phyloP scores from a whole-genome alignment of 2,329 filamentous ascomycete species.

The Cyphellophora attinorum region DNA sequence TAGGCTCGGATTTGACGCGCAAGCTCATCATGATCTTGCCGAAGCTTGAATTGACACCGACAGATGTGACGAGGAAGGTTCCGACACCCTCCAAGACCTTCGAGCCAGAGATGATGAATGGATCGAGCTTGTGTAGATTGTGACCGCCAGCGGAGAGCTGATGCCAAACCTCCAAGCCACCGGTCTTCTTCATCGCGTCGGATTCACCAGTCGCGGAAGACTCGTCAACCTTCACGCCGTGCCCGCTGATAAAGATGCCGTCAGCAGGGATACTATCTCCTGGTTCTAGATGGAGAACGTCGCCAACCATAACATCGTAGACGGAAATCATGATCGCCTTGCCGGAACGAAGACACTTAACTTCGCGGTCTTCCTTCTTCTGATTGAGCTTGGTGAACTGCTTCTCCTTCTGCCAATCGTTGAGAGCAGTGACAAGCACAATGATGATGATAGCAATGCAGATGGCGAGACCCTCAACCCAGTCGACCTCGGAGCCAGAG shows the following conservation, averaged over 20 bases:
- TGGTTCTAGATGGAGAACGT: conserved; percentile 59
- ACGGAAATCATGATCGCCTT: conserved; percentile 55
- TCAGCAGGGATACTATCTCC: conserved; percentile 64
- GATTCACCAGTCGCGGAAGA: conserved; percentile 67
- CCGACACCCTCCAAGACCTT: conserved; percentile 70
- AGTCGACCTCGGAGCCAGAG: conserved; percentile 44
- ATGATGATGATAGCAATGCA: conserved; percentile 57
- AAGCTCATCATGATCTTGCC: conserved; percentile 67
- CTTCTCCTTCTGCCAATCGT: conserved; percentile 60
- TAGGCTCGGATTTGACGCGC: conserved; percentile 65
- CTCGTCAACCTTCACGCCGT: conserved; percentile 62
- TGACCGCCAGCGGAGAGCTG: conserved; percentile 43
- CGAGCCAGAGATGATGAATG: conserved; percentile 71
- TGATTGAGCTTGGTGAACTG: conserved; percentile 54
- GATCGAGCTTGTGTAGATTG: conserved; percentile 49
- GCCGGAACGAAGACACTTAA: conserved; percentile 59
- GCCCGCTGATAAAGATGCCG: conserved; percentile 57
- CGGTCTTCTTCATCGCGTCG: conserved; percentile 59
- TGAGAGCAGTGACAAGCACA: conserved; percentile 52
- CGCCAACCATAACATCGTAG: conserved; percentile 59
- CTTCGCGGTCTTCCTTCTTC: conserved; percentile 52
- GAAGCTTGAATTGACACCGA: conserved; percentile 64
- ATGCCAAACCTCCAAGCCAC: conserved; percentile 49
- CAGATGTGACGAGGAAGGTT: conserved; percentile 64
- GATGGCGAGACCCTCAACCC: conserved; percentile 60